Percentiles rank a stretch among this genome's conserved stretches.
Evolutionary conservation across 2,329 filamentous ascomycete genomes (phyloP).

Genomic region (Trichoderma harzianum): DNA sequence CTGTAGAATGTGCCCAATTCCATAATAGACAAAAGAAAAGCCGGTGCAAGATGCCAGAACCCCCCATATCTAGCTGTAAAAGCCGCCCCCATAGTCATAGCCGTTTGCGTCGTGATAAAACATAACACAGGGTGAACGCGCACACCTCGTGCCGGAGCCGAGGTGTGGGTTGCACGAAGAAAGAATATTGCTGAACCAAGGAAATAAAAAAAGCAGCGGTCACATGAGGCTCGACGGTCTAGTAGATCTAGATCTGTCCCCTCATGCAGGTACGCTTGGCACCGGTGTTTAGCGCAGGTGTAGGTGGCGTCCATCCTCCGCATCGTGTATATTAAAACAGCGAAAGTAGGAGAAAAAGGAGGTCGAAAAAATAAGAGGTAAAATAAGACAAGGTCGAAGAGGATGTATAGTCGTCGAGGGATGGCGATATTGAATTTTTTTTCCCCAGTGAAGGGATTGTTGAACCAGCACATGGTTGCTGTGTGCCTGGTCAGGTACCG

Average conservation of each 20-base stretch:
- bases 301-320: neutral
- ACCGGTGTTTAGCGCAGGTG: neutral
- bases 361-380: neutral
- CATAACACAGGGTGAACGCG: constrained; percentile 6
- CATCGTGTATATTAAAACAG: neutral
- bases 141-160: neutral
- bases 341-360: neutral
- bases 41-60: neutral
- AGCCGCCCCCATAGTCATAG: constrained; percentile 8
- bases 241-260: constrained; percentile 9
- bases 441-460: neutral
- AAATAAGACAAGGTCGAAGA: neutral
- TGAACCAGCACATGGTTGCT: neutral
- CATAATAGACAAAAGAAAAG: constrained; percentile 8
- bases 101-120: constrained; percentile 14
- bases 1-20: constrained; percentile 3
- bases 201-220: neutral
- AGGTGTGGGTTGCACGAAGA: neutral
- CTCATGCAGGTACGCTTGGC: constrained; percentile 11
- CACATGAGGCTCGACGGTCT: neutral
- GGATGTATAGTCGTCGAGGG: neutral
- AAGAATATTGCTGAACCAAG: neutral
- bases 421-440: neutral
- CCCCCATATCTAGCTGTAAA: constrained; percentile 3
- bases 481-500: neutral